Evolutionary conservation across 441 rosid genomes (phyloP).

Genomic region (Jatropha multifida): DNA sequence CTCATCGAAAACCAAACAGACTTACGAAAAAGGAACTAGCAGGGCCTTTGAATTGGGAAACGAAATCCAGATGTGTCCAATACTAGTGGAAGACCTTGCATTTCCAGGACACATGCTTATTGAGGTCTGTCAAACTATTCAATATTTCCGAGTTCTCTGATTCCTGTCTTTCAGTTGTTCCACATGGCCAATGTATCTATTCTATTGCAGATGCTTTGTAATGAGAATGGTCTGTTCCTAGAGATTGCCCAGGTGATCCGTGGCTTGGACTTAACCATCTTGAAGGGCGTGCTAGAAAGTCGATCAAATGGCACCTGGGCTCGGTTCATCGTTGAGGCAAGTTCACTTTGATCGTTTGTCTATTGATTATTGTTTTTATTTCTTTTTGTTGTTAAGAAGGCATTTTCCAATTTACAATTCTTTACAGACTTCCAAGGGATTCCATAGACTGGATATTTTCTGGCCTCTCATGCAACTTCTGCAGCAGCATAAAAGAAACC

Average conservation of each 20-base stretch:
- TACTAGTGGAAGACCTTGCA: constrained; percentile 59
- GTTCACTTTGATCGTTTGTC: neutral
- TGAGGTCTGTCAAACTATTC: constrained; percentile 34
- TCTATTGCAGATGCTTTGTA: constrained; percentile 53
- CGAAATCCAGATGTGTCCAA: constrained; percentile 46
- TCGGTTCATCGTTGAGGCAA: constrained; percentile 66
- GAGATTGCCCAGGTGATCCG: constrained; percentile 62
- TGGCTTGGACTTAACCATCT: constrained; percentile 42
- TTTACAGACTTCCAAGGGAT: constrained; percentile 52
- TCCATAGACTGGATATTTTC: constrained; percentile 64
- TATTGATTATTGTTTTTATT: too few species aligned
- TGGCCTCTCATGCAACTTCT: constrained; percentile 75
- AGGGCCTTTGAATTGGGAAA: constrained; percentile 50
- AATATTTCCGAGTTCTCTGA: neutral
- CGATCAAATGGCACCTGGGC: constrained; percentile 51
- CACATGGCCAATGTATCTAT: too few species aligned
- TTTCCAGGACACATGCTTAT: constrained; percentile 59
- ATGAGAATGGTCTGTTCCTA: constrained; percentile 47
- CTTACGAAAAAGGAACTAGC: constrained; percentile 34
- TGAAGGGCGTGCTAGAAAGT: constrained; percentile 49
- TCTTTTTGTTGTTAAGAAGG: neutral
- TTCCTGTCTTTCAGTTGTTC: too few species aligned
- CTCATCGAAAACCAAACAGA: constrained; percentile 27
- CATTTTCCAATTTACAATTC: neutral
- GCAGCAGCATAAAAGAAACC: constrained; percentile 44